These are phyloP conservation scores for Alloteropsis angusta DNA, from an alignment of 202 grass and related monocot species.

Conservation along the genomic window DNA sequence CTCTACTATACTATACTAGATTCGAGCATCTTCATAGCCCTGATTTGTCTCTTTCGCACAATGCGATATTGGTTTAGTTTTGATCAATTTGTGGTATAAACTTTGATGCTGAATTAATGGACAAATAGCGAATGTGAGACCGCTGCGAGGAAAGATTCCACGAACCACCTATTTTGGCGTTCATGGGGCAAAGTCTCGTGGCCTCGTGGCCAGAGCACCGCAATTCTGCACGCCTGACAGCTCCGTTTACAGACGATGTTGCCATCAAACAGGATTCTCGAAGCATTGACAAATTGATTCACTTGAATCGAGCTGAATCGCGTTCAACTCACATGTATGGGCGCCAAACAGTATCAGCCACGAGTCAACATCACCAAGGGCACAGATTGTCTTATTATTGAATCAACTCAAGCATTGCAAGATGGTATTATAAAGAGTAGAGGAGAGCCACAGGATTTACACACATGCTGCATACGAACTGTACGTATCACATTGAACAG, in stretches of 20 bases:
- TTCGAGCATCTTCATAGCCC: neutral
- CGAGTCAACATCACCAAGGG: neutral
- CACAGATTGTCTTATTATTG: neutral
- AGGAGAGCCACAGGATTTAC: conserved; percentile 11
- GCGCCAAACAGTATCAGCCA: neutral
- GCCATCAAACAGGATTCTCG: neutral
- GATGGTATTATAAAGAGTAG: neutral
- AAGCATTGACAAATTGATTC: neutral
- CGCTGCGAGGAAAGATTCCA: neutral
- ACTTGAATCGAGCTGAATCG: neutral
- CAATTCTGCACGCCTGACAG: neutral
- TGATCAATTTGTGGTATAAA: neutral
- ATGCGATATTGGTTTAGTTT: neutral
- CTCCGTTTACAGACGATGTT: neutral
- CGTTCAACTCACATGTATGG: neutral
- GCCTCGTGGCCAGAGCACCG: neutral
- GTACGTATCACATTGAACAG: neutral
- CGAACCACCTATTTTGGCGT: neutral
- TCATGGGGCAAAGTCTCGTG: neutral
- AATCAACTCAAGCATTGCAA: neutral
- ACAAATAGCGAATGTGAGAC: neutral
- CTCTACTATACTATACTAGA: neutral
- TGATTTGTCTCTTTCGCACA: neutral
- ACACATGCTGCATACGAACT: conserved; percentile 8
- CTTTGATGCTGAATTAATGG: neutral